These are phyloP conservation scores for Haplosporangium sp. DNA, from an alignment of 371 early-diverging fungal genomes.

Conservation along the genomic window DNA sequence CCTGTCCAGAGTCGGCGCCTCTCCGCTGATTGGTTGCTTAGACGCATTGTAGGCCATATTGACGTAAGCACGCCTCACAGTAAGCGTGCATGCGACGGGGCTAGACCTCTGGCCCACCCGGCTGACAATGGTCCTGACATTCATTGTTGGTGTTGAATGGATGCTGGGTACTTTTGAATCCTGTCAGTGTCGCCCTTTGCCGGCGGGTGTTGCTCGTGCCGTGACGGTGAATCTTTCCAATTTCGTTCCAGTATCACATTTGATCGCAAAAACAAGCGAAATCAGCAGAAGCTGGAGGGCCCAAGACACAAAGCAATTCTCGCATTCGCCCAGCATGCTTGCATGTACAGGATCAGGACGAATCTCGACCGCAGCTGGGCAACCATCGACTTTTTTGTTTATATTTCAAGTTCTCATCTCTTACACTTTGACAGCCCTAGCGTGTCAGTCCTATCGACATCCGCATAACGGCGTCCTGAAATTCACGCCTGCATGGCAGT, in stretches of 20 bases:
- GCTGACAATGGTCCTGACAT: constrained; percentile 38
- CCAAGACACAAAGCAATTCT: too few relatives aligned
- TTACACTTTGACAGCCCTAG: not conserved
- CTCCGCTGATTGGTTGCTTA: constrained; percentile 37
- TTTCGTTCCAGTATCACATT: not conserved
- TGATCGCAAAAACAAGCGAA: not conserved
- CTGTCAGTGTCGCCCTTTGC: too few relatives aligned
- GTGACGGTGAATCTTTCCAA: too few relatives aligned
- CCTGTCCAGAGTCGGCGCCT: constrained; percentile 46
- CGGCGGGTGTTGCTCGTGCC: too few relatives aligned
- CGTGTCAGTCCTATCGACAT: not conserved
- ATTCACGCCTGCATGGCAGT: constrained; percentile 2
- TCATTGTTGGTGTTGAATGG: constrained; percentile 26
- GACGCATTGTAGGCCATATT: constrained; percentile 51
- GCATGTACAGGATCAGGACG: too few relatives aligned
- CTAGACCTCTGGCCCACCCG: constrained; percentile 31
- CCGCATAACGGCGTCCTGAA: not conserved
- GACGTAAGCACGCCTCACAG: constrained; percentile 43
- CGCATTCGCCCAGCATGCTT: not conserved
- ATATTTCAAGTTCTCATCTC: not conserved
- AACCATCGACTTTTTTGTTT: not conserved
- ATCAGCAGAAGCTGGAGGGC: too few relatives aligned
- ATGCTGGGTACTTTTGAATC: not conserved
- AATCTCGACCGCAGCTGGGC: not conserved
- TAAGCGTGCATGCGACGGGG: constrained; percentile 16